Evolutionary conservation across 352 stramenopile genomes (phyloP).

Genomic region (Pythium phragmitis): DNA sequence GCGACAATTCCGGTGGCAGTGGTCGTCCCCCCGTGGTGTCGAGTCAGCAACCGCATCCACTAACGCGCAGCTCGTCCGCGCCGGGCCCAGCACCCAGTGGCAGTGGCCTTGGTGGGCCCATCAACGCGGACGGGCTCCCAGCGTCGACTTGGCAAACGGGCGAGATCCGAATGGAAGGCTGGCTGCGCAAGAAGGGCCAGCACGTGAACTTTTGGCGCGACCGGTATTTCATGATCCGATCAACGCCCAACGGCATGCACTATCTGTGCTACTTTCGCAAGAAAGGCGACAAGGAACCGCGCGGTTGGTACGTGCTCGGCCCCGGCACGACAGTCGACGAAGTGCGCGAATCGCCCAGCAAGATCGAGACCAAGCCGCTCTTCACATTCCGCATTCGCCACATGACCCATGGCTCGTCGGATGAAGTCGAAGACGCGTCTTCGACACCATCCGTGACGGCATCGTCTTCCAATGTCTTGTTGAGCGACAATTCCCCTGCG

Average conservation of each 20-base stretch:
- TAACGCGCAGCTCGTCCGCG: no score
- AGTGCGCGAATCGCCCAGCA: constrained; percentile 80
- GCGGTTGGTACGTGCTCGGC: constrained; percentile 78
- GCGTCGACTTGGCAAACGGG: constrained; percentile 30
- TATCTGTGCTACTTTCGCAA: constrained; percentile 85
- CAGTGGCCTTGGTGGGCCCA: neutral
- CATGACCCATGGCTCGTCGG: constrained; percentile 52
- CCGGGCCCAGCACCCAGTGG: neutral
- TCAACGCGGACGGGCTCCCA: constrained; percentile 5
- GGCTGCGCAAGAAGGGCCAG: constrained; percentile 83
- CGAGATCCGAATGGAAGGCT: constrained; percentile 86
- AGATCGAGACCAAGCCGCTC: constrained; percentile 86
- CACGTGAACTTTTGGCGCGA: constrained; percentile 87
- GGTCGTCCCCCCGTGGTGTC: no score
- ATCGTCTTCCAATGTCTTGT: constrained; percentile 14
- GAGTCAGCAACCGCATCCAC: no score
- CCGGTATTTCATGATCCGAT: constrained; percentile 88
- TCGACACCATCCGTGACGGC: constrained; percentile 19
- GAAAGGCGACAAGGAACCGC: constrained; percentile 81
- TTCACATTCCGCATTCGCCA: constrained; percentile 84
- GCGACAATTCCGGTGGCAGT: no score
- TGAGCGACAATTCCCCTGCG: constrained; percentile 32
- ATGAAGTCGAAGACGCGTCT: constrained; percentile 38
- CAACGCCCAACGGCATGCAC: constrained; percentile 71
- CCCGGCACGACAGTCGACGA: constrained; percentile 82